Conservation (phyloP, 768 basidiomycete genomes). For the Kwoniella sp. region DNA sequence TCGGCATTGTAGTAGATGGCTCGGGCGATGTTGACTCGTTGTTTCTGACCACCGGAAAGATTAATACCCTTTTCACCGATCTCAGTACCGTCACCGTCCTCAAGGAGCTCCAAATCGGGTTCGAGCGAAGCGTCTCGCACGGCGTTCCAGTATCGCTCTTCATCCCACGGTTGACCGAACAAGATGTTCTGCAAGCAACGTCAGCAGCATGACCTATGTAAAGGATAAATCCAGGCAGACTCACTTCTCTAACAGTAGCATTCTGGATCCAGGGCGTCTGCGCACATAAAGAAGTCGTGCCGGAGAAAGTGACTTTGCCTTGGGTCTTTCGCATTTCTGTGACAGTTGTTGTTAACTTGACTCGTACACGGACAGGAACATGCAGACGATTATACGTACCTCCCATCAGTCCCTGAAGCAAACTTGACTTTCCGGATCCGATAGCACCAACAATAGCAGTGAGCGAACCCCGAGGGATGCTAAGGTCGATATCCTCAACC, state of each 20-base stretch:
- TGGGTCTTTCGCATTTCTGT: conserved; percentile 75
- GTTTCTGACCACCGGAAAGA: conserved; percentile 77
- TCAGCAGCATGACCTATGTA: background rate
- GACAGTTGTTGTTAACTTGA: conserved; percentile 54
- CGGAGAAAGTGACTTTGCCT: conserved; percentile 73
- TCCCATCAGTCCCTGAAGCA: conserved; percentile 55
- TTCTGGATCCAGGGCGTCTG: conserved; percentile 89
- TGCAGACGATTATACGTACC: background rate
- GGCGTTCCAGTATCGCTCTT: conserved; percentile 78
- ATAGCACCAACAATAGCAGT: conserved; percentile 84
- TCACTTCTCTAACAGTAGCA: conserved; percentile 71
- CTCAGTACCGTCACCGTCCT: conserved; percentile 76
- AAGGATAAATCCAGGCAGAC: background rate
- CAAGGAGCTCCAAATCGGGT: conserved; percentile 75
- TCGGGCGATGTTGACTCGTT: conserved; percentile 78
- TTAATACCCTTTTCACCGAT: conserved; percentile 88
- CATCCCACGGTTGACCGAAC: conserved; percentile 81
- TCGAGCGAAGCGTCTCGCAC: conserved; percentile 75
- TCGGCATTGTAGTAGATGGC: conserved; percentile 83
- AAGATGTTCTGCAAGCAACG: conserved; percentile 65
- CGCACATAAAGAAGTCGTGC: conserved; percentile 75
- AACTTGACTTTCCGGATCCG: conserved; percentile 59
- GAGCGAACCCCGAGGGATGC: conserved; percentile 73
- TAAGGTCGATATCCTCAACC: conserved; percentile 66
- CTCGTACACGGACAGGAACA: background rate